Base-by-base conservation (phyloP, 1,284 basidiomycete genomes). In the Pseudozyma flocculosa region DNA sequence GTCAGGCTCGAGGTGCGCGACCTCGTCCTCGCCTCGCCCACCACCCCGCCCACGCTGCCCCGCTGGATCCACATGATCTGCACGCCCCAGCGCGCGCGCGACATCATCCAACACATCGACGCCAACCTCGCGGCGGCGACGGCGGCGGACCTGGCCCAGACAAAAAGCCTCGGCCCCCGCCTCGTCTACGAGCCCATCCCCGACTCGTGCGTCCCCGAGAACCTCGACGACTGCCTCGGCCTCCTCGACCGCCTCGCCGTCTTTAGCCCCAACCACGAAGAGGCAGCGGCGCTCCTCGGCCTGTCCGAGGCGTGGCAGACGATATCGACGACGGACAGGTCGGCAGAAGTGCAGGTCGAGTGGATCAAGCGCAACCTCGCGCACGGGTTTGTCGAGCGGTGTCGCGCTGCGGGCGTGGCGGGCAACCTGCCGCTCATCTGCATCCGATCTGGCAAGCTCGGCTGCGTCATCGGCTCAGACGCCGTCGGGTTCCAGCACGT, bases 151-250 rank as follows among this genome's bases (percentile, higher is more conserved):
- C n/a, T n/a, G n/a, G n/a, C n/a, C n/a, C n/a, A n/a, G n/a, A n/a
- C n/a, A n/a, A n/a, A n/a, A n/a, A n/a, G n/a, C n/a, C n/a, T n/a
- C n/a, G n/a, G n/a, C n/a, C n/a, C n/a, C n/a, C n/a, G n/a, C n/a
- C 82, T 86, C 13, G 84, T 92, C 26, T 94, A 87, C 78, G 91
- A 94, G 77, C 92, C 91, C 2, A 87, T 92, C 70, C 89, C 88
- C 45, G 89, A 37, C 32, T 66, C 63, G 32, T 61, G 59, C 52
- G 42, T 56, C 18, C n/a, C 36, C 30, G 86, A 84, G 61, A 87
- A 92, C 72, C 79, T 92, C 4, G 83, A 85, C n/a, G 80, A 86
- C 0, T 82, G 92, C 51, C 79, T 81, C n/a, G 58, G 81, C 17
- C 82, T 88, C n/a, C 77, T 92, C 30, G 81, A 83, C 4, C 78